Evolutionary conservation across 441 rosid species (phyloP), one percentile per base, ranked within the genome.

Genomic region (Metrosideros polymorpha): DNA sequence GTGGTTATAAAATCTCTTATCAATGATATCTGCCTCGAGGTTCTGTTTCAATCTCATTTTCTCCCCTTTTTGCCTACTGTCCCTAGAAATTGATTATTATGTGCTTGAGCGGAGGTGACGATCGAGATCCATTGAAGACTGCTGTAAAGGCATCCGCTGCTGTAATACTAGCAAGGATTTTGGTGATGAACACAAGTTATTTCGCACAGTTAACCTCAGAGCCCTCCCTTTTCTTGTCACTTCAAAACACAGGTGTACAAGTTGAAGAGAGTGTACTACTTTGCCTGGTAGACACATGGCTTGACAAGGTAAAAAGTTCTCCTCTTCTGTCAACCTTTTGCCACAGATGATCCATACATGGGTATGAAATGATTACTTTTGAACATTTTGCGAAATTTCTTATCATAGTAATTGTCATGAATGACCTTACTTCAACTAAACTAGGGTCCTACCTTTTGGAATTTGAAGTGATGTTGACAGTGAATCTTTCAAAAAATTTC

Each of bases 91-190:
- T 98, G 85, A 92, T 95, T 89, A 93, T 93, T 63, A 92, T 94
- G 85, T 96, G 99, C 92, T 91, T 96, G 92, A 92, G 97, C 84
- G 98, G 99, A 89, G 95, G 98, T 86, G 99, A 98, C 82, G 99
- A 96, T 50, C 89, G 51, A 45, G 98, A 96, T 87, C 99, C 99
- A 85, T 92, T 93, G 42, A 97, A 94, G 92, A 93, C 99, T 49
- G 92, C 96, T 79, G 99, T 96, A 83, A 97, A 94, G 92, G 95
- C 94, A 35, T 91, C 95, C 90, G 90, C 99, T 85, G 95, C 99
- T 53, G 97, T 98, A 61, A 93, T 96, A 91, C 91, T 98, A 50
- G 99, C 99, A 15, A 94, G 99, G 91, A 89, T 97, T 89, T 95
- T 95, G 92, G 99, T 98, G 93, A 96, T 93, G 98, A 98, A 98